Conservation (phyloP, 2,329 filamentous ascomycete genomes). For the Fusarium mangiferae region DNA sequence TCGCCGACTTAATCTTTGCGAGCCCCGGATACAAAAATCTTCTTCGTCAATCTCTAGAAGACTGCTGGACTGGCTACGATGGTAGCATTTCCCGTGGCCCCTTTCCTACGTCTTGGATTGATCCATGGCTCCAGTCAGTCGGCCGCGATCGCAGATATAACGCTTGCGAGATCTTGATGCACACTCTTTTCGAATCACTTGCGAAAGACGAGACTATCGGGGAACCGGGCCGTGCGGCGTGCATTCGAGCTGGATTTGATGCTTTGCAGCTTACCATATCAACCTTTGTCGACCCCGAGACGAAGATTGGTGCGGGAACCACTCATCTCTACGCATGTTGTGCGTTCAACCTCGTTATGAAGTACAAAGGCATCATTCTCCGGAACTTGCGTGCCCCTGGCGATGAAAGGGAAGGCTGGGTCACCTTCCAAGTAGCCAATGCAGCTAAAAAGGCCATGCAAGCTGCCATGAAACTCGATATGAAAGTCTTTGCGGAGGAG, state of each 20-base stretch:
- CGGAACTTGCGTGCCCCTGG: conserved; percentile 46
- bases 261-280: conserved; percentile 66
- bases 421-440: conserved; percentile 54
- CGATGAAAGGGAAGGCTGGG: conserved; percentile 49
- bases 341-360: conserved; percentile 72
- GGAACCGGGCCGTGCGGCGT: conserved; percentile 67
- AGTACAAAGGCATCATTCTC: conserved; percentile 70
- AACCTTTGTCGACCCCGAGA: conserved; percentile 62
- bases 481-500: conserved; percentile 56
- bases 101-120: conserved; percentile 81
- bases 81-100: conserved; percentile 61
- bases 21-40: conserved; percentile 73
- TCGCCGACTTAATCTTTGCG: conserved; percentile 85
- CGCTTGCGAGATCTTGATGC: conserved; percentile 81
- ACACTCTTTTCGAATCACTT: conserved; percentile 76
- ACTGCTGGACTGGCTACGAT: conserved; percentile 54
- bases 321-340: conserved; percentile 72
- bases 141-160: conserved; percentile 79
- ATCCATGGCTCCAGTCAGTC: conserved; percentile 80
- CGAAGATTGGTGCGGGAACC: conserved; percentile 59
- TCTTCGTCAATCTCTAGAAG: conserved; percentile 68
- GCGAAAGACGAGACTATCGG: conserved; percentile 65
- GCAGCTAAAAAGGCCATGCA: conserved; percentile 61
- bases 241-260: conserved; percentile 72
- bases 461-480: conserved; percentile 62